phyloP scores from a whole-genome alignment of 768 basidiomycete species.

The Lactarius evosmus region DNA sequence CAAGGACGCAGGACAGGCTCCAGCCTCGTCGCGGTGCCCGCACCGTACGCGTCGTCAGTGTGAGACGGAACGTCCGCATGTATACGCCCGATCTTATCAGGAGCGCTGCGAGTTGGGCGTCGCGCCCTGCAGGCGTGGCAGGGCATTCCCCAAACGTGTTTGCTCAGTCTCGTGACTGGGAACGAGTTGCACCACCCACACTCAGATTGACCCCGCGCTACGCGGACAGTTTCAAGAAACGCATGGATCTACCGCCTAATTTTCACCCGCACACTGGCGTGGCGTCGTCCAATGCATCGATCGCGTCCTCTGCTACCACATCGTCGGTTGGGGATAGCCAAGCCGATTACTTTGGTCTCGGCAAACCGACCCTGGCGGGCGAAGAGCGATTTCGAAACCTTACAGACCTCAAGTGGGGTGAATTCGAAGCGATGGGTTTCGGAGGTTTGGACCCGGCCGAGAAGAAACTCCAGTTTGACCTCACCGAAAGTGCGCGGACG shows the following conservation, averaged over 20 bases:
- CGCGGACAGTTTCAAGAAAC: constrained; percentile 70
- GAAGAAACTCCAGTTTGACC: constrained; percentile 86
- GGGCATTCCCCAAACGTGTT: constrained; percentile 41
- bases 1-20: constrained; percentile 47
- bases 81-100: constrained; percentile 85
- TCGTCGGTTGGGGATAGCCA: constrained; percentile 7
- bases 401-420: constrained; percentile 88
- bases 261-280: constrained; percentile 49
- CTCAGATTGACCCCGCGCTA: constrained; percentile 64
- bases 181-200: constrained; percentile 60
- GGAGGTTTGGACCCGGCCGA: constrained; percentile 47
- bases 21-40: constrained; percentile 74
- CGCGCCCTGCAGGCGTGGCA: constrained; percentile 33
- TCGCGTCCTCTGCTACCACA: constrained; percentile 32
- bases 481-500: constrained; percentile 82
- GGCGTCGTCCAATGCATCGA: constrained; percentile 35
- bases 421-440: constrained; percentile 86
- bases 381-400: constrained; percentile 76
- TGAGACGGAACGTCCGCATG: constrained; percentile 79
- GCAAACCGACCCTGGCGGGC: constrained; percentile 37
- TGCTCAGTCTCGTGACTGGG: constrained; percentile 74
- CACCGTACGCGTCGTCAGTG: constrained; percentile 71
- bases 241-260: constrained; percentile 62
- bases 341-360: constrained; percentile 34
- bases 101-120: constrained; percentile 50